Base-by-base conservation (phyloP, 768 basidiomycete species). In the Rhodotorula taiwanensis region DNA sequence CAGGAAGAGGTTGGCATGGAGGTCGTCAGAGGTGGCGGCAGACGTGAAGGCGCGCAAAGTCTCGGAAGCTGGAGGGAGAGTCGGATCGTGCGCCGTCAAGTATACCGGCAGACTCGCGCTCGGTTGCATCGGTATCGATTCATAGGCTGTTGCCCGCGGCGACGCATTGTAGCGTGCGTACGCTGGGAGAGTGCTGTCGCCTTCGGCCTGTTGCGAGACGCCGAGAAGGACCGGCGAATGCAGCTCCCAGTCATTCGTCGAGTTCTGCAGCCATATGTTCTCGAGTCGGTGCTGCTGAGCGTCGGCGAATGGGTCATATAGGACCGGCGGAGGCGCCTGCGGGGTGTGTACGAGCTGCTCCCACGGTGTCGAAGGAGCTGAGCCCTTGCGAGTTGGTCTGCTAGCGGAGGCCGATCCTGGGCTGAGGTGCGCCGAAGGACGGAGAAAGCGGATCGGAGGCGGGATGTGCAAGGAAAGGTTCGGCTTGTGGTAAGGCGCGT, bases 161-260 rank as follows among this genome's bases (percentile, higher is more conserved):
- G 93, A 75, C 97, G 93, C 47, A 89, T 39, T 16, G 36, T 10
- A 39, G 16, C 36, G 36, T 10, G 36, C 36, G 36, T 39, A 39
- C n/a, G n/a, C n/a, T n/a, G n/a, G n/a, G n/a, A n/a, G n/a, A n/a
- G n/a, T n/a, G n/a, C n/a, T n/a, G n/a, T n/a, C n/a, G n/a, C n/a
- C n/a, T n/a, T n/a, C n/a, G n/a, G n/a, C n/a, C n/a, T n/a, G n/a
- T n/a, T n/a, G n/a, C n/a, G n/a, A 18, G 27, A 53, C 51, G 11
- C 58, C 59, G 43, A 66, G 51, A 7, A 72, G 48, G 34, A 67
- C 69, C 1, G 71, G 71, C 41, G 69, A 70, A 20, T 62, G 55
- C 33, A 61, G 28, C 50, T 70, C 70, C 69, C 67, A 72, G 5
- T 48, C 58, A 21, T 43, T 51, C 2, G 58, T 28, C 6, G 59